Evolutionary conservation across 495 filamentous ascomycete genomes (phyloP), one percentile per base, ranked within the genome.

Genomic region (Hyaloscypha finlandica): DNA sequence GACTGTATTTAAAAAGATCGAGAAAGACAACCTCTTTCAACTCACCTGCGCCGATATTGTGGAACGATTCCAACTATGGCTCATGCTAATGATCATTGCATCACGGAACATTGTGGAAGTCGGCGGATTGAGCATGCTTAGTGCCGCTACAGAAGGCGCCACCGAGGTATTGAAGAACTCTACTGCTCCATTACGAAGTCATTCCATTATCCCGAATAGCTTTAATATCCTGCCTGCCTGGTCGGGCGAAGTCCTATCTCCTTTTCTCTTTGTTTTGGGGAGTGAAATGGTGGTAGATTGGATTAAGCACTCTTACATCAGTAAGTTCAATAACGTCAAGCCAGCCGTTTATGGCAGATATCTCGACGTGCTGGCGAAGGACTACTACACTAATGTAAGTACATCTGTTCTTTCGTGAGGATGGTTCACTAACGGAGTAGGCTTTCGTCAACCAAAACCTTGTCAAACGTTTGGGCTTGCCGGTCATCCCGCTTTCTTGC

Each of bases 261-360:
- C 95, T 0, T 97, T 99, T 70, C 77, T 98, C 19, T 84, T 99
- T 0, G 95, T 98, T 5, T 84, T 99, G 9, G 93, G 94, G 12
- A 95, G 92, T 32, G 95, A 99, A 78, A 97, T 97, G 91, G 77
- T 97, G 1, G 95, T 99, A 1, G 95, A 99, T 75, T 97, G 91
- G 92, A 80, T 97, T 68, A 99, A 99, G 76, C 95, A 99, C 73
- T 91, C 92, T 14, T 99, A 97, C 75, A 95, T 98, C 76, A 93
- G 87, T 68, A 99, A 99, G 76, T 99, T 99, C 81, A 99, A 99
- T 81, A 96, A 95, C 70, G 91, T 90, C 59, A 92, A 93, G 51
- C 96, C 96, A 22, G 89, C 84, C 3, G 88, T 99, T 51, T 98
- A 99, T 74, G 83, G 85, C 16, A 87, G 92, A 35, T 97, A 95